A percentile compares a stretch with the other conserved stretches of the same genome.
phyloP scores from a whole-genome alignment of 331 rosid genomes.

The Phaseolus coccineus region DNA sequence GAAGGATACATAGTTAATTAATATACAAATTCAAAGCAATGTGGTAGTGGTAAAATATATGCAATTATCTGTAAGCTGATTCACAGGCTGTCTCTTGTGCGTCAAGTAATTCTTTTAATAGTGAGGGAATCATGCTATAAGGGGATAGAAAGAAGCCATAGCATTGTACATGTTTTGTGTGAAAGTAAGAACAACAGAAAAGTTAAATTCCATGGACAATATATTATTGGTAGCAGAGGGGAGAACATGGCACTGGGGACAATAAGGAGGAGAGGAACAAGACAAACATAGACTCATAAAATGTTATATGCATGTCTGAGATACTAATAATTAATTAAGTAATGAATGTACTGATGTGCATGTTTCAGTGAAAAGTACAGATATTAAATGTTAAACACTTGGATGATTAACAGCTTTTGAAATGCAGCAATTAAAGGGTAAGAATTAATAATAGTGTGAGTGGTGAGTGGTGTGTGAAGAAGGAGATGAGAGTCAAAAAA shows the following conservation, averaged over 20 bases:
- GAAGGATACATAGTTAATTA: not conserved
- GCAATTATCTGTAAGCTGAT: slow-evolving; percentile 5
- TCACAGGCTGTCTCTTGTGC: slow-evolving; percentile 36
- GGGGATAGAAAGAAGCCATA: slow-evolving; percentile 42
- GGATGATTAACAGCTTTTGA: slow-evolving; percentile 35
- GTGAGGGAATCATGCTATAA: slow-evolving; percentile 25
- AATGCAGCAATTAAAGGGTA: slow-evolving; percentile 39
- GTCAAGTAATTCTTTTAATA: slow-evolving; percentile 22
- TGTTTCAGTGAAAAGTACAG: slow-evolving; percentile 42
- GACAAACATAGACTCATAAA: slow-evolving; percentile 42
- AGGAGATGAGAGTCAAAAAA: slow-evolving; percentile 34
- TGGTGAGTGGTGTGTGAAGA: slow-evolving; percentile 10
- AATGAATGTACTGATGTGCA: slow-evolving; percentile 19
- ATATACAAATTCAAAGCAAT: not conserved
- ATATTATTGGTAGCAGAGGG: slow-evolving; percentile 41
- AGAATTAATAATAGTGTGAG: not conserved
- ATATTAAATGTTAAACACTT: slow-evolving; percentile 20
- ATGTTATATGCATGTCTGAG: not conserved
- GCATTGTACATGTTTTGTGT: slow-evolving; percentile 38
- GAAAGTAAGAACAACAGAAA: slow-evolving; percentile 47
- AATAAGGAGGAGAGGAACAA: slow-evolving; percentile 44
- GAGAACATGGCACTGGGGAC: slow-evolving; percentile 54
- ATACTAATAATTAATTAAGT: not conserved
- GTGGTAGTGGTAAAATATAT: not conserved
- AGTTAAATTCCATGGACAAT: slow-evolving; percentile 48